Percentiles rank a stretch among this genome's conserved stretches.
These are phyloP conservation scores for Aspergillus phoenicis DNA, from an alignment of 2,329 filamentous ascomycete species.

Conservation along the genomic window DNA sequence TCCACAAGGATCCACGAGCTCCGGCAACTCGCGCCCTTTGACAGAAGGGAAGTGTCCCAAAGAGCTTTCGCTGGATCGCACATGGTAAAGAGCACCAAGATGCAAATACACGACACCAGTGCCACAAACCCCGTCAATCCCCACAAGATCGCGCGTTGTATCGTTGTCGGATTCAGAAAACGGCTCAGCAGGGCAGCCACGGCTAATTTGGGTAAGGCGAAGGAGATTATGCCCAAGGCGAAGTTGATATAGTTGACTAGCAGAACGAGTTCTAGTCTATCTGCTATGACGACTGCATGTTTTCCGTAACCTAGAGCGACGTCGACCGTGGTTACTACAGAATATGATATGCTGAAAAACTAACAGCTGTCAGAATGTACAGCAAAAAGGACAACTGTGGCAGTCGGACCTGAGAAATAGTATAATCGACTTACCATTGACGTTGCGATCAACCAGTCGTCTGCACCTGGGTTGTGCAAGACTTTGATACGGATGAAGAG, in stretches of 20 bases:
- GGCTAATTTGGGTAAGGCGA: slow-evolving; percentile 30
- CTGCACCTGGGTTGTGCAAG: slow-evolving; percentile 33
- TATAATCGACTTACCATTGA: slow-evolving; percentile 28
- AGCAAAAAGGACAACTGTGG: too few species aligned
- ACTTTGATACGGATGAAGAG: slow-evolving; percentile 35
- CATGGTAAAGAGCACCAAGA: slow-evolving; percentile 33
- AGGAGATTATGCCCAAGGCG: slow-evolving; percentile 28
- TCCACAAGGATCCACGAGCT: slow-evolving; percentile 39
- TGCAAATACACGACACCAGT: slow-evolving; percentile 31
- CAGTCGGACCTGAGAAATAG: too few species aligned
- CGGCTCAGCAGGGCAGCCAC: slow-evolving; percentile 27
- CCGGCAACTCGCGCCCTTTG: slow-evolving; percentile 38
- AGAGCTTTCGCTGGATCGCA: slow-evolving; percentile 43
- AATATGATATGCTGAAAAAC: slow-evolving; percentile 10
- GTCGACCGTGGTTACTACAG: slow-evolving; percentile 32
- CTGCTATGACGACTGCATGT: slow-evolving; percentile 36
- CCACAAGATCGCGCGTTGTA: slow-evolving; percentile 26
- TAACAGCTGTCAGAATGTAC: not conserved
- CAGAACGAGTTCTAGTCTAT: slow-evolving; percentile 29
- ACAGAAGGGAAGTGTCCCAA: slow-evolving; percentile 38
- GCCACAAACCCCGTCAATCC: slow-evolving; percentile 34
- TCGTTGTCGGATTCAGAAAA: slow-evolving; percentile 26
- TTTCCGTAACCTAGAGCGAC: slow-evolving; percentile 43
- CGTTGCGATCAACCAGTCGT: slow-evolving; percentile 40
- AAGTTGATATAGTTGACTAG: slow-evolving; percentile 28